phyloP scores from a whole-genome alignment of 2,329 filamentous ascomycete species.

The Aspergillus sojae region DNA sequence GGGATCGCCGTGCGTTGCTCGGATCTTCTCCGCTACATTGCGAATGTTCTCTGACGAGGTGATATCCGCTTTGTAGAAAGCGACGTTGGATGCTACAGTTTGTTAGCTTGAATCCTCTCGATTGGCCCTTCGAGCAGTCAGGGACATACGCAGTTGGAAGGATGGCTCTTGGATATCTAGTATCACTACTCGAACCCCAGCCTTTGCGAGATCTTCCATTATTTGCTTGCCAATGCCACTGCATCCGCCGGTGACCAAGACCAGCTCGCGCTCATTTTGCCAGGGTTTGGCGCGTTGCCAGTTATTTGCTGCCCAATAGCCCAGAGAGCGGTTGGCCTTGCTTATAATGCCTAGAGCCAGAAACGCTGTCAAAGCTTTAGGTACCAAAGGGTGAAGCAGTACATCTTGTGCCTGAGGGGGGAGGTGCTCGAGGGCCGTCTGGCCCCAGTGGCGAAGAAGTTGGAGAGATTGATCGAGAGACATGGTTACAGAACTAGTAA shows the following conservation, averaged over 20 bases:
- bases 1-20: constrained; percentile 45
- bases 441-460: constrained; percentile 28
- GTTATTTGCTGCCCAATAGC: constrained; percentile 34
- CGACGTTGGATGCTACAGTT: constrained; percentile 31
- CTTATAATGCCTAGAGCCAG: constrained; percentile 29
- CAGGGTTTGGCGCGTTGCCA: constrained; percentile 31
- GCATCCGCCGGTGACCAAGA: constrained; percentile 41
- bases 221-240: constrained; percentile 44
- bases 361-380: constrained; percentile 29
- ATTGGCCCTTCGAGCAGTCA: neutral
- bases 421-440: constrained; percentile 27
- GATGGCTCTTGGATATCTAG: constrained; percentile 40
- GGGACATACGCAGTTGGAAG: constrained; percentile 30
- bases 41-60: constrained; percentile 37
- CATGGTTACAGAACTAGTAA: constrained; percentile 15
- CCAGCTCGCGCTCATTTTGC: constrained; percentile 32
- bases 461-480: constrained; percentile 21
- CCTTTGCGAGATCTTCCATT: constrained; percentile 32
- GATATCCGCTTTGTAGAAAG: constrained; percentile 43
- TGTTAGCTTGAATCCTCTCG: neutral
- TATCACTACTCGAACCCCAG: constrained; percentile 37
- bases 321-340: constrained; percentile 32
- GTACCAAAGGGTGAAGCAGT: constrained; percentile 30
- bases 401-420: constrained; percentile 31
- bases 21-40: constrained; percentile 41